A percentile compares a stretch with the other conserved stretches of the same genome.
Conservation (phyloP, 2,329 filamentous ascomycete species). For the Fusarium fujikuroi region DNA sequence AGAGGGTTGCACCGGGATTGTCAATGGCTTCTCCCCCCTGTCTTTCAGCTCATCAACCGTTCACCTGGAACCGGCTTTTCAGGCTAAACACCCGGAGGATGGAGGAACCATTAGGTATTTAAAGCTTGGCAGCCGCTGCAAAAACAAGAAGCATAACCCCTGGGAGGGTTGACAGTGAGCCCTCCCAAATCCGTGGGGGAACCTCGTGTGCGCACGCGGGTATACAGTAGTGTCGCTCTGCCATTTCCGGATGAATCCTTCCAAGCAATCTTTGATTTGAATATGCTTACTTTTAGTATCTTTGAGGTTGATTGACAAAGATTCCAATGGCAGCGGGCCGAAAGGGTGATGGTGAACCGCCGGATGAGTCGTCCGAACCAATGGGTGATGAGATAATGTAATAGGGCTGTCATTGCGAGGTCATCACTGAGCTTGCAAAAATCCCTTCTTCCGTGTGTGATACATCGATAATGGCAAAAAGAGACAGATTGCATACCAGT, state of each 20-base stretch:
- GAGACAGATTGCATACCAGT: not conserved
- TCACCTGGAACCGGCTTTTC: slow-evolving; percentile 19
- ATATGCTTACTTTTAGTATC: not conserved
- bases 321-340: not conserved
- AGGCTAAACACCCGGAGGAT: slow-evolving; percentile 12
- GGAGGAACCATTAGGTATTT: not conserved
- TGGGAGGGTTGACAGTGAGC: slow-evolving; percentile 24
- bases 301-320: not conserved
- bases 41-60: slow-evolving; percentile 20
- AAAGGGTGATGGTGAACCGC: not conserved
- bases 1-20: slow-evolving; percentile 3
- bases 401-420: not conserved
- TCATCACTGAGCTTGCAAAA: not conserved
- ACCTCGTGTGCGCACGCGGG: not conserved
- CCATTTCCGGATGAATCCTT: slow-evolving; percentile 22
- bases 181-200: slow-evolving; percentile 16
- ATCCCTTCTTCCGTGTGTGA: not conserved
- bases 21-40: not conserved
- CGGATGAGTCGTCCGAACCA: not conserved
- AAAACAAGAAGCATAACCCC: not conserved
- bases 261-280: not conserved
- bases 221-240: not conserved
- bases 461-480: slow-evolving; percentile 3
- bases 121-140: slow-evolving; percentile 4
- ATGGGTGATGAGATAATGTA: not conserved